A percentile compares a stretch with the other conserved stretches of the same genome.
Conservation (phyloP, 2,329 filamentous ascomycete genomes). For the Leptographium lundbergii region DNA sequence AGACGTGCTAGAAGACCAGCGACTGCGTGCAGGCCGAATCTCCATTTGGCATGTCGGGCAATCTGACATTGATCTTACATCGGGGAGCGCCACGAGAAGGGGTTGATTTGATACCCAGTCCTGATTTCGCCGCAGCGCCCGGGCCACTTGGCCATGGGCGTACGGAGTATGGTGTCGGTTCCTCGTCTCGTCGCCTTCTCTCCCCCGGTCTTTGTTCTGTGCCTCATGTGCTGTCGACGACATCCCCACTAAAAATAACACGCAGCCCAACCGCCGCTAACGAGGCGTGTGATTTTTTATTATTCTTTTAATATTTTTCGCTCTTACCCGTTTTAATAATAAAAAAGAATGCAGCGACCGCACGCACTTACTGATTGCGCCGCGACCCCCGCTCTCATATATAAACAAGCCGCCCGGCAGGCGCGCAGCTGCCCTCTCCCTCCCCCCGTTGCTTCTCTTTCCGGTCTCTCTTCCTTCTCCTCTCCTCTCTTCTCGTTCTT, state of each 20-base stretch:
- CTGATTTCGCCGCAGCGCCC: background rate
- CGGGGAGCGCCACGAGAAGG: background rate
- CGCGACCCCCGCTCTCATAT: constrained; percentile 40
- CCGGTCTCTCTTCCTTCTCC: constrained; percentile 8
- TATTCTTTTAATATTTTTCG: constrained; percentile 1
- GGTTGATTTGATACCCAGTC: background rate
- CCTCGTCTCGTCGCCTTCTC: background rate
- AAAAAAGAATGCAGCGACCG: constrained; percentile 2
- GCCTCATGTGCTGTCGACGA: background rate
- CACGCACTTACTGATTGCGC: constrained; percentile 39
- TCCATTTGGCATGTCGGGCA: background rate
- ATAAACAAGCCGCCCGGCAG: constrained; percentile 47
- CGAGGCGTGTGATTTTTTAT: constrained; percentile 13
- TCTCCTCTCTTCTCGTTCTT: background rate
- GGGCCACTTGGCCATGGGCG: background rate
- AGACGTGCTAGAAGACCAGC: background rate
- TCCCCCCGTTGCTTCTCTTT: constrained; percentile 27
- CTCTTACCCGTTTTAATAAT: background rate
- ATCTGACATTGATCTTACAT: background rate
- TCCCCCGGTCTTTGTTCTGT: background rate
- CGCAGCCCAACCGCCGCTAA: constrained; percentile 3
- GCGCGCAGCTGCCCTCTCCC: constrained; percentile 30
- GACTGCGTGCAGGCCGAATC: background rate
- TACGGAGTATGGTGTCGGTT: background rate
- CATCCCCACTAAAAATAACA: constrained; percentile 2